Percentiles rank a stretch among this genome's conserved stretches.
These are phyloP conservation scores for Talaromyces nanjingensis DNA, from an alignment of 495 filamentous ascomycete genomes.

Conservation along the genomic window DNA sequence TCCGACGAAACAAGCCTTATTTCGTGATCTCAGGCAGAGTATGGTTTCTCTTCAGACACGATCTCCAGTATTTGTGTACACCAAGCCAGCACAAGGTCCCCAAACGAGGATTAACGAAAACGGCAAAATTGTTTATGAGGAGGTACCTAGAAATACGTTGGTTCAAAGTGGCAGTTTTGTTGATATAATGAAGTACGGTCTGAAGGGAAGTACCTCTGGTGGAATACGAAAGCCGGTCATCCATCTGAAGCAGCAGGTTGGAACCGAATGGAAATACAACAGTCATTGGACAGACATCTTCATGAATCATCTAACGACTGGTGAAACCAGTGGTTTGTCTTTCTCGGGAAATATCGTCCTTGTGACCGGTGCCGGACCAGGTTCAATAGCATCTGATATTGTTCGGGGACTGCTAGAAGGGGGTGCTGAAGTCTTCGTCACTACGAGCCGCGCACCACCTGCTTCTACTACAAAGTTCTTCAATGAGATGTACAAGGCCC, in stretches of 20 bases:
- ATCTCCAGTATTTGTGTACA: conserved; percentile 15
- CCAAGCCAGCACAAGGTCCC: conserved; percentile 11
- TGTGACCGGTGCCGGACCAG: conserved; percentile 96
- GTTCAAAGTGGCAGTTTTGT: conserved; percentile 23
- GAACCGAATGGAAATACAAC: conserved; percentile 96
- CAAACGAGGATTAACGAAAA: conserved; percentile 11
- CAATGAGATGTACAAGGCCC: conserved; percentile 94
- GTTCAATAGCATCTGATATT: conserved; percentile 95
- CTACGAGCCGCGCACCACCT: conserved; percentile 89
- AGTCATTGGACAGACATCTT: conserved; percentile 92
- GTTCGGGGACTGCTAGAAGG: conserved; percentile 92
- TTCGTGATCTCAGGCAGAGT: conserved; percentile 9
- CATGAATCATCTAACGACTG: conserved; percentile 79
- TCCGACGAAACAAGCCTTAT: background rate
- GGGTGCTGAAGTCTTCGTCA: conserved; percentile 91
- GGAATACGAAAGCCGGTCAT: conserved; percentile 90
- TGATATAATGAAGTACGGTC: conserved; percentile 38
- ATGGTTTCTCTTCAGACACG: conserved; percentile 2
- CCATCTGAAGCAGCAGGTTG: conserved; percentile 87
- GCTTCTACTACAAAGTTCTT: conserved; percentile 94
- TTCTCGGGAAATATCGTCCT: conserved; percentile 93
- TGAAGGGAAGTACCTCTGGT: conserved; percentile 40
- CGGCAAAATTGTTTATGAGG: conserved; percentile 11
- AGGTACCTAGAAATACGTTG: conserved; percentile 10
- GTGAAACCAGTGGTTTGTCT: conserved; percentile 75